Evolutionary conservation across 345 rosid species (phyloP).

Genomic region (Hibiscus mutabilis): DNA sequence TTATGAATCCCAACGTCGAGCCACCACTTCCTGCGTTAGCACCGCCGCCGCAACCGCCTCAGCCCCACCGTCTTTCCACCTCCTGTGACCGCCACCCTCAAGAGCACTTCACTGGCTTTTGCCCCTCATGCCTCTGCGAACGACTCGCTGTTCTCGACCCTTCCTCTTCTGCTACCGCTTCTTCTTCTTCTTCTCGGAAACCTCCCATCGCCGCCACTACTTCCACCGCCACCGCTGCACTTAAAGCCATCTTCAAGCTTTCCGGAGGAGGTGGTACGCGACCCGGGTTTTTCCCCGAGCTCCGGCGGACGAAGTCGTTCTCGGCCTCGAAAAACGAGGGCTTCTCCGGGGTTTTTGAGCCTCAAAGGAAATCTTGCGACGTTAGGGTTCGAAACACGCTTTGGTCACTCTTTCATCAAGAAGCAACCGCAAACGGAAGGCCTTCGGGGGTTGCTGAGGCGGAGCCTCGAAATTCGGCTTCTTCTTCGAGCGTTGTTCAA

Average conservation of each 20-base stretch:
- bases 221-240: conserved; percentile 48
- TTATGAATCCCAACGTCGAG: conserved; percentile 30
- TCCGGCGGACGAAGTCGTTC: conserved; percentile 86
- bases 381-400: conserved; percentile 80
- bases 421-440: conserved; percentile 14
- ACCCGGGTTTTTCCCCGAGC: conserved; percentile 62
- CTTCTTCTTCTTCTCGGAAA: conserved; percentile 49
- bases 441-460: conserved; percentile 16
- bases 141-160: conserved; percentile 80
- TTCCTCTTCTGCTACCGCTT: conserved; percentile 2
- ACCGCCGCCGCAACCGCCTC: conserved; percentile 65
- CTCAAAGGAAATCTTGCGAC: conserved; percentile 97
- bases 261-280: conserved; percentile 19
- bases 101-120: conserved; percentile 82
- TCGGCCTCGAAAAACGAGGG: conserved; percentile 91
- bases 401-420: conserved; percentile 63
- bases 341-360: conserved; percentile 70
- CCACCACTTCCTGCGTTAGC: conserved; percentile 34
- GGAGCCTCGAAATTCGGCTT: conserved; percentile 34
- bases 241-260: conserved; percentile 53
- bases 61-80: conserved; percentile 71
- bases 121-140: conserved; percentile 94
- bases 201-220: conserved; percentile 46
- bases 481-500: conserved; percentile 19
- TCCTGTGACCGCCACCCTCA: conserved; percentile 89